These are phyloP conservation scores for Aspergillus floridensis DNA, from an alignment of 2,329 filamentous ascomycete species.

Conservation along the genomic window DNA sequence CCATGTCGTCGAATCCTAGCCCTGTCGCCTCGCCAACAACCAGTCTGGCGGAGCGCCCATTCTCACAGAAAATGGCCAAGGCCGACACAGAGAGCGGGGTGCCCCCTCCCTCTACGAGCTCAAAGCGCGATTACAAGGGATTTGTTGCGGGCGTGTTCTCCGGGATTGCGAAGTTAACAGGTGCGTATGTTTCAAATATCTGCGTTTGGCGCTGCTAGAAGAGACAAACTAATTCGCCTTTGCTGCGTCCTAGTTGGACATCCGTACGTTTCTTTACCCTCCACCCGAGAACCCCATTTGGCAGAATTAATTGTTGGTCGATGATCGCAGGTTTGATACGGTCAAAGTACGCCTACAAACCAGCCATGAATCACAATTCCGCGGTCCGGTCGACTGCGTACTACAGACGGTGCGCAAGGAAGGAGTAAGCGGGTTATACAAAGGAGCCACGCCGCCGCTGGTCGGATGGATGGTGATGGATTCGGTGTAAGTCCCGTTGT, in stretches of 20 bases:
- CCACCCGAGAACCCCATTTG: neutral
- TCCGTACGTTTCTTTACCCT: conserved; percentile 46
- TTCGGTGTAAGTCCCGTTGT: conserved; percentile 50
- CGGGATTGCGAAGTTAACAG: conserved; percentile 83
- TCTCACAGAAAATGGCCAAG: conserved; percentile 7
- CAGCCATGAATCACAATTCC: conserved; percentile 71
- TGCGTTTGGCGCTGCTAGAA: neutral
- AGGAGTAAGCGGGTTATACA: conserved; percentile 83
- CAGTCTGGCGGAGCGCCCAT: conserved; percentile 4
- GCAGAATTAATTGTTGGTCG: neutral
- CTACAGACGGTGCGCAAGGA: conserved; percentile 82
- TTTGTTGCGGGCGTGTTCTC: conserved; percentile 97
- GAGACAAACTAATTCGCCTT: neutral
- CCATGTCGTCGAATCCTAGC: conserved; percentile 25
- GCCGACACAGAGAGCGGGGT: conserved; percentile 2
- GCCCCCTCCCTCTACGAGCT: conserved; percentile 16
- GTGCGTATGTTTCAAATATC: conserved; percentile 48
- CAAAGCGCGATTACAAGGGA: conserved; percentile 72
- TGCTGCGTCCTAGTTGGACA: conserved; percentile 51
- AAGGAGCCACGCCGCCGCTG: conserved; percentile 86
- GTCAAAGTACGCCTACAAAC: conserved; percentile 96
- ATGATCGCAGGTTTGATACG: conserved; percentile 73
- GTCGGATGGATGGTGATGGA: conserved; percentile 99
- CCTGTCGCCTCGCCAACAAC: conserved; percentile 5
- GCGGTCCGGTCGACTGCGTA: conserved; percentile 81